Base-by-base conservation (phyloP, 768 basidiomycete species). In the Trametes gibbosa region DNA sequence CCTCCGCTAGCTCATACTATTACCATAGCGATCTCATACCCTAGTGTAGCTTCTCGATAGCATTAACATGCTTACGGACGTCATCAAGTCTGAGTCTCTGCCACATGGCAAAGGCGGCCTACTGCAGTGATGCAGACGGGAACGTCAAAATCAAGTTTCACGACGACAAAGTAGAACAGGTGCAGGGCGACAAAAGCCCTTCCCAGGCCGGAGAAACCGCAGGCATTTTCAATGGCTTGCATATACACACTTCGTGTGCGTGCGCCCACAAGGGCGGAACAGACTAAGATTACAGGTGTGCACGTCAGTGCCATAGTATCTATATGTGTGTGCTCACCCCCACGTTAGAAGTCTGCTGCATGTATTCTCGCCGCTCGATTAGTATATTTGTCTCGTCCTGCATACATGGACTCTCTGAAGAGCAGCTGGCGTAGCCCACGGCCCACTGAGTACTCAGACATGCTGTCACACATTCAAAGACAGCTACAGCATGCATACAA, bases 71-170 rank as follows among this genome's bases (percentile, higher is more conserved):
- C 80, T 98, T 59, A 98, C 96, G 3, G 97, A 97, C 46, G 93
- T 98, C 23, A 92, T 98, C n/a, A 99, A 72, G 97, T 98, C 34
- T 96, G 97, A 0, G 73, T 99, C n/a, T 99, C 77, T 95, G 92
- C 70, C 79, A 85, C 53, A 87, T 97, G 81, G 95, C 90, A 5
- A 84, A 87, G 70, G 95, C 95, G 0, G 96, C 95, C n/a, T 98
- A 98, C 77, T 99, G 98, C 73, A 92, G 92, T 19, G 94, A 94
- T 64, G 63, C 88, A 84, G 85, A 90, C 66, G 89, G 89, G 0
- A 86, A 83, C 52, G 85, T 90, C 16, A 86, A 85, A 0, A 77
- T 87, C 29, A 82, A 81, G 68, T 79, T 73, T 71, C 71, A 74
- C 40, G 81, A 84, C 69, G 85, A 84, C 6, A 70, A 68, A 16